Evolutionary conservation across 768 basidiomycete species (phyloP).

Genomic region (Strobilomyces confusus): DNA sequence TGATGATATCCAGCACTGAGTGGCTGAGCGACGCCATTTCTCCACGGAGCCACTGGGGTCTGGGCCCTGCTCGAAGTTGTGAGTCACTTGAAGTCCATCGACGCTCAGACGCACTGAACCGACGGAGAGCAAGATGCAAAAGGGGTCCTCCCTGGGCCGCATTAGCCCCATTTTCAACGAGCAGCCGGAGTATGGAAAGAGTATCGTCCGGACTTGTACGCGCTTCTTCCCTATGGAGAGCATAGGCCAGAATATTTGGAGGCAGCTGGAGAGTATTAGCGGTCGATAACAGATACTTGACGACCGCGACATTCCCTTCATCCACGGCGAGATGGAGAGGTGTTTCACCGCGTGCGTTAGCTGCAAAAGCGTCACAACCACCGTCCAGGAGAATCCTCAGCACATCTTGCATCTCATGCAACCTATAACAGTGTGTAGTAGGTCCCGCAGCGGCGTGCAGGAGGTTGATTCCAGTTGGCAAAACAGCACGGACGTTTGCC

Average conservation of each 20-base stretch:
- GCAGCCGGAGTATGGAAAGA: not conserved
- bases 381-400: not conserved
- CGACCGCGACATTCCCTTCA: not conserved
- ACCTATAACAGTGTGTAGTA: not conserved
- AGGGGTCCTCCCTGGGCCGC: not conserved
- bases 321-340: conserved; percentile 4
- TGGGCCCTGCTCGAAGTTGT: too few species aligned
- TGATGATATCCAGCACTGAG: not conserved
- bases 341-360: not conserved
- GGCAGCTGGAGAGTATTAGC: not conserved
- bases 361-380: conserved; percentile 2
- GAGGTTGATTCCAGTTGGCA: not conserved
- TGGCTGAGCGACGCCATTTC: too few species aligned
- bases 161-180: not conserved
- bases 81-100: too few species aligned
- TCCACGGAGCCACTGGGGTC: too few species aligned
- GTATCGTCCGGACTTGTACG: not conserved
- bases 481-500: not conserved
- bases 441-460: not conserved
- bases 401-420: not conserved
- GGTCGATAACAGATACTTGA: not conserved
- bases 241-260: not conserved
- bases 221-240: not conserved
- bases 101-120: too few species aligned
- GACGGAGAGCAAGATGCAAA: not conserved